phyloP scores from a whole-genome alignment of 768 basidiomycete species.

The Agrocybe chaxingu region DNA sequence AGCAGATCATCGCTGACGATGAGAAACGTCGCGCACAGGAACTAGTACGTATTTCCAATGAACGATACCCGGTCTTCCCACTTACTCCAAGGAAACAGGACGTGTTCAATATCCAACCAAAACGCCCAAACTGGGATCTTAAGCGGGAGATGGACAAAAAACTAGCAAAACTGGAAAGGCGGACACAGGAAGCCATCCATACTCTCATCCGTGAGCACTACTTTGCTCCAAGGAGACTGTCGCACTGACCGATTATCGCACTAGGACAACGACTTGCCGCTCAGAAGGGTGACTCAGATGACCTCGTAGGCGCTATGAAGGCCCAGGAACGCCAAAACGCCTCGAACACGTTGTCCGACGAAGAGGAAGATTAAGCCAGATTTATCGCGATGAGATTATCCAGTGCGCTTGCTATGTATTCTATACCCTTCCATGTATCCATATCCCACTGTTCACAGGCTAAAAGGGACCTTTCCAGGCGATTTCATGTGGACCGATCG shows the following conservation, averaged over 20 bases:
- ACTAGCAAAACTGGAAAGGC: slow-evolving; percentile 81
- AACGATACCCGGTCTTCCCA: slow-evolving; percentile 1
- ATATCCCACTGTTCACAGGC: slow-evolving; percentile 2
- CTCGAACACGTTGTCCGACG: slow-evolving; percentile 54
- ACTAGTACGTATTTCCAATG: slow-evolving; percentile 51
- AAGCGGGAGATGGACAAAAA: slow-evolving; percentile 94
- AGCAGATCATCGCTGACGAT: slow-evolving; percentile 83
- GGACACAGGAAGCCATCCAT: slow-evolving; percentile 90
- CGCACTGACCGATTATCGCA: background rate
- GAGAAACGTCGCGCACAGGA: slow-evolving; percentile 84
- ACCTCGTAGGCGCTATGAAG: slow-evolving; percentile 80
- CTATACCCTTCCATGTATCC: slow-evolving; percentile 11
- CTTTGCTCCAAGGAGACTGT: background rate
- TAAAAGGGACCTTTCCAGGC: background rate
- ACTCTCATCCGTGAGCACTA: slow-evolving; percentile 79
- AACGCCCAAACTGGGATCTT: slow-evolving; percentile 94
- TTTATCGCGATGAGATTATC: slow-evolving; percentile 4
- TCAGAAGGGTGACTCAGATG: slow-evolving; percentile 77
- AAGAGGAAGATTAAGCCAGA: slow-evolving; percentile 48
- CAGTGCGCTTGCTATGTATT: slow-evolving; percentile 17
- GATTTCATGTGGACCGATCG: background rate
- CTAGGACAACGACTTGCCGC: slow-evolving; percentile 76
- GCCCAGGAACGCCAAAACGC: slow-evolving; percentile 62
- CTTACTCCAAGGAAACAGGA: slow-evolving; percentile 48
- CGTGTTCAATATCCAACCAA: slow-evolving; percentile 95